Conservation (phyloP, 345 rosid genomes). For the Salix koriyanagi region DNA sequence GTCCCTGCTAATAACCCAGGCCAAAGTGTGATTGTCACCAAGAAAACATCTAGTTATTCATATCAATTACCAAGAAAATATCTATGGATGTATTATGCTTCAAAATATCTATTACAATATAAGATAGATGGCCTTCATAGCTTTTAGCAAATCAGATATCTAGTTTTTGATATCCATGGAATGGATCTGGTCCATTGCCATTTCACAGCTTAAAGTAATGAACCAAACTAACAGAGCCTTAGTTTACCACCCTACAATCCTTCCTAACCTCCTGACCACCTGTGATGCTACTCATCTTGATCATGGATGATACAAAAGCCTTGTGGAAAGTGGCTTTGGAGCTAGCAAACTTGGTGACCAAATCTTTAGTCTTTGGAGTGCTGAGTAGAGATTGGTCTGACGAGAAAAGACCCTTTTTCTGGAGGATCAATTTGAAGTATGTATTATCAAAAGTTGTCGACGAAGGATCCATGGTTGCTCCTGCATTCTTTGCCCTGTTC, state of each 20-base stretch:
- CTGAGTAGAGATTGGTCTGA: conserved; percentile 45
- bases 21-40: background rate
- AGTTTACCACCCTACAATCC: conserved; percentile 42
- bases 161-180: background rate
- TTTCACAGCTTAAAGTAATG: background rate
- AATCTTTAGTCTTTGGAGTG: conserved; percentile 23
- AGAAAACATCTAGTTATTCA: no score
- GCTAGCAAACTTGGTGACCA: conserved; percentile 38
- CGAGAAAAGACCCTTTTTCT: conserved; percentile 34
- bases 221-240: conserved; percentile 11
- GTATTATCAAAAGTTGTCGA: conserved; percentile 43
- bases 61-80: no score
- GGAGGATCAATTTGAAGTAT: conserved; percentile 43
- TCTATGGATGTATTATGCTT: background rate
- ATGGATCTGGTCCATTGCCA: background rate
- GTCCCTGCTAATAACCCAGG: background rate
- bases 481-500: conserved; percentile 32
- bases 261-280: conserved; percentile 50
- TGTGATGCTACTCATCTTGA: conserved; percentile 48
- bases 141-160: background rate
- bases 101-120: background rate
- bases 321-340: conserved; percentile 23
- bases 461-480: conserved; percentile 40
- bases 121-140: background rate
- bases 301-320: conserved; percentile 40